Evolutionary conservation across 2,329 filamentous ascomycete genomes (phyloP), one percentile per base, ranked within the genome.

Genomic region (Clathrospora elynae): DNA sequence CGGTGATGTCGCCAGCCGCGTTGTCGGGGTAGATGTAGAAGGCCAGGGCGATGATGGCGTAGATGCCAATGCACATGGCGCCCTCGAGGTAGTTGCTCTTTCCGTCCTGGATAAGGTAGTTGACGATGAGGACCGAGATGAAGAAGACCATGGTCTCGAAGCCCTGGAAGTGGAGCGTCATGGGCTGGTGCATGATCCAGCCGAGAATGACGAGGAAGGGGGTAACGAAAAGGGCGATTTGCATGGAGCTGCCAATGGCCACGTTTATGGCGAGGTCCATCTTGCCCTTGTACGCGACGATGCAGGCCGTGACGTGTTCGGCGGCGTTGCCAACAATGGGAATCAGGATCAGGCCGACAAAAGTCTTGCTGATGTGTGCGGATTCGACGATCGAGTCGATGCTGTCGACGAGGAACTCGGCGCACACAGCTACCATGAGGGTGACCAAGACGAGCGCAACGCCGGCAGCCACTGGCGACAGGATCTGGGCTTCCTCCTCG

Each of bases 141-240:
- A 95, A 95, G 61, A 95, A 80, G 42, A 86, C 88, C 14, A 93
- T 87, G 0, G 89, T 95, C 78, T 95, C 89, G 70, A 95, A 95
- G 34, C 90, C 79, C 47, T 89, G 89, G 70, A 95, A 95, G 74
- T 92, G 90, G 22, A 95, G 78, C 18, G 86, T 76, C 78, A 80
- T 80, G 32, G 73, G 69, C 51, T 76, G 61, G 14, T 70, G 73
- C 43, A 81, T 75, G 57, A 75, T 74, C 78, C 78, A 81, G 35
- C 79, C 79, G 7, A 80, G 71, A 28, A 81, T 75, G 42, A 81
- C 78, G 36, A 81, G 66, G 67, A 79, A 78, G 5, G 79, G 79
- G 2, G 78, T 81, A 30, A 80, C 79, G 52, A 82, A 78, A 16
- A 82, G 73, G 3, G 79, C 78, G 42, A 82, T 82, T 49, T 81